Evolutionary conservation across 192 early-diverging fungal genomes (phyloP).

Genomic region (Rhizophlyctis rosea): DNA sequence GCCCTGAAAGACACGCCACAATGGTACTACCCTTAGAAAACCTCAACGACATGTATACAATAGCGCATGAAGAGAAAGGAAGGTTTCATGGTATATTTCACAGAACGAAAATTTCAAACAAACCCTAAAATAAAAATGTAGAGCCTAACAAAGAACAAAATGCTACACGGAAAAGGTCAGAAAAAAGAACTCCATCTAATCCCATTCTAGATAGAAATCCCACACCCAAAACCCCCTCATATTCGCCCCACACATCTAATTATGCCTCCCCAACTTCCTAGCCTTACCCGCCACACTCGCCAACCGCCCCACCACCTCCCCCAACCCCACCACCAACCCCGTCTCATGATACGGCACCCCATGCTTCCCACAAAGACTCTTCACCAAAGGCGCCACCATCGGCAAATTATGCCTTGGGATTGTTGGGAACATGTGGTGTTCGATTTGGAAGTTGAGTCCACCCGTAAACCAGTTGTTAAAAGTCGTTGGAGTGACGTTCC

Average conservation of each 20-base stretch:
- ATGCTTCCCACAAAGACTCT: constrained; percentile 65
- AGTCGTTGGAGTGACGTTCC: constrained; percentile 59
- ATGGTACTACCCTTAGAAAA: too few species aligned
- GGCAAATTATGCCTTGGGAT: constrained; percentile 72
- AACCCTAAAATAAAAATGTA: too few species aligned
- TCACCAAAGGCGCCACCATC: constrained; percentile 62
- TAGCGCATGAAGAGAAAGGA: too few species aligned
- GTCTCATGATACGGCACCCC: constrained; percentile 63
- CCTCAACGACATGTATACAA: too few species aligned
- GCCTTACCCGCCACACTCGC: constrained; percentile 43
- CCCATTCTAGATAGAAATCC: too few species aligned
- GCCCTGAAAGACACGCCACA: too few species aligned
- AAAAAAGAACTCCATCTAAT: too few species aligned
- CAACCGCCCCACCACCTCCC: constrained; percentile 59
- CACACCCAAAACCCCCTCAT: too few species aligned
- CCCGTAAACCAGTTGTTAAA: constrained; percentile 81
- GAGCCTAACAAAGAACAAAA: too few species aligned
- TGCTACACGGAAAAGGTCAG: too few species aligned
- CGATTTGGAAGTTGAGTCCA: constrained; percentile 82
- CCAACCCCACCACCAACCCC: constrained; percentile 53
- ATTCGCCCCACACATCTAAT: neutral
- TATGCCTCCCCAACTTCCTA: constrained; percentile 16
- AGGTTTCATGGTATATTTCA: too few species aligned
- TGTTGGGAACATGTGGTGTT: constrained; percentile 84
- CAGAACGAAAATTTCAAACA: too few species aligned